phyloP scores from a whole-genome alignment of 768 basidiomycete species.

The Russula emetica region DNA sequence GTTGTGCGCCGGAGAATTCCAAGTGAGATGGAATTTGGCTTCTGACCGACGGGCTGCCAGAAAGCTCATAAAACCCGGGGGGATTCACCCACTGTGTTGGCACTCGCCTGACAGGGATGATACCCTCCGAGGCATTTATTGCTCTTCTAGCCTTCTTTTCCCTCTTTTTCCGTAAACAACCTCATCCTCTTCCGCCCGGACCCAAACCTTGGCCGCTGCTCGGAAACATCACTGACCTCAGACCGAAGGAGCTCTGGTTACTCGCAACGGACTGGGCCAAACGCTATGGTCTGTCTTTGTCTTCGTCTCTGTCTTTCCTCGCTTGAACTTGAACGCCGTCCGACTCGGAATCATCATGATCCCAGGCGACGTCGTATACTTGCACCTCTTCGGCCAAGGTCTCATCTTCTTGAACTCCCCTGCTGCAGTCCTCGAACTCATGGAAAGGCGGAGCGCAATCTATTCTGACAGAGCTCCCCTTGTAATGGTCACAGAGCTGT shows the following conservation, averaged over 20 bases:
- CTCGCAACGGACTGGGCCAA: constrained; percentile 57
- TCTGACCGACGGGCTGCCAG: background rate
- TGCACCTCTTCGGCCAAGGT: constrained; percentile 61
- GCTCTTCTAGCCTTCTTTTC: constrained; percentile 8
- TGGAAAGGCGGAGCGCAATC: constrained; percentile 66
- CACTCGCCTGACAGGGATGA: background rate
- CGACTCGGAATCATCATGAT: background rate
- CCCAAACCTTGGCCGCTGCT: constrained; percentile 61
- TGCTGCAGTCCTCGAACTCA: constrained; percentile 54
- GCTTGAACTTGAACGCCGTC: constrained; percentile 8
- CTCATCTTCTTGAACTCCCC: constrained; percentile 64
- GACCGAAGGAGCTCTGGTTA: constrained; percentile 60
- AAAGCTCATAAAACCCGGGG: background rate
- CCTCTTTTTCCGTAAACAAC: background rate
- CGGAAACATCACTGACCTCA: constrained; percentile 61
- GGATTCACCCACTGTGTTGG: background rate
- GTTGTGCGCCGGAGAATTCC: constrained; percentile 6
- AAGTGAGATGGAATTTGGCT: background rate
- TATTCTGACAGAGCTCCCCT: constrained; percentile 72
- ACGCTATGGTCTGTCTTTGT: constrained; percentile 49
- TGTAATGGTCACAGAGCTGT: constrained; percentile 70
- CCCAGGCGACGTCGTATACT: constrained; percentile 58
- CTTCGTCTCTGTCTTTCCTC: background rate
- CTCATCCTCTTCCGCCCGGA: constrained; percentile 50
- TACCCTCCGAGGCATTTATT: constrained; percentile 13